Base-by-base conservation (phyloP, 2,329 filamentous ascomycete genomes). In the Leptoxyphium fumago region DNA sequence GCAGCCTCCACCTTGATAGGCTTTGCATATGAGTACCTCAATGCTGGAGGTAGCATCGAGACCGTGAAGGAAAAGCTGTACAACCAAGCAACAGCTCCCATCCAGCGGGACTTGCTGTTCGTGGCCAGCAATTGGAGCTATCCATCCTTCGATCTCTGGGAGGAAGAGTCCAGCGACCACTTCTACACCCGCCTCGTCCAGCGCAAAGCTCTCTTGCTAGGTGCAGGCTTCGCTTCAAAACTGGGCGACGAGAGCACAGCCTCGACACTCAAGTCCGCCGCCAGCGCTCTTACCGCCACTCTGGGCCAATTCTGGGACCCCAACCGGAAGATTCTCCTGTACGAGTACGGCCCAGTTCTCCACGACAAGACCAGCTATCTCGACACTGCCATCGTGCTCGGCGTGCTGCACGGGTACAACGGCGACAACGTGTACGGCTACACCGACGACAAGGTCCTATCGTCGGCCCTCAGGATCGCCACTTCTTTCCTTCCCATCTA, bases 101-200 rank as follows among this genome's bases (percentile, higher is more conserved):
- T 60, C 2, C 29, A 52, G 43, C 55, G 52, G 15, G 57, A 61
- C 39, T 43, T 60, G 2, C 45, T 58, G 11, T 61, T 57, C 43
- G 57, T 60, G 3, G 56, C 55, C n/a, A 49, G 43, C 28, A 58
- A 60, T 41, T 61, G 57, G 57, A 48, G 47, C 4, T 49, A 43
- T 30, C 39, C 53, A 1, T 53, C 52, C 14, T 61, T 55, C 40
- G 58, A 60, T 41, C 45, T 61, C 0, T 61, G 58, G 58, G 58
- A 61, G 43, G 58, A 61, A 43, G 54, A 54, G 18, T 47, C 51
- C 26, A 48, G 47, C n/a, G 47, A 51, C n/a, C 54, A 58, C 41
- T 61, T 61, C 43, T 61, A 58, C 43, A 57, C 54, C 10, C 52
- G 52, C 30, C 52, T 57, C 43, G 56, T 59, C 2, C 57, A 59